These are phyloP conservation scores for Candida koratica DNA, from an alignment of 805 yeast species.

Conservation along the genomic window DNA sequence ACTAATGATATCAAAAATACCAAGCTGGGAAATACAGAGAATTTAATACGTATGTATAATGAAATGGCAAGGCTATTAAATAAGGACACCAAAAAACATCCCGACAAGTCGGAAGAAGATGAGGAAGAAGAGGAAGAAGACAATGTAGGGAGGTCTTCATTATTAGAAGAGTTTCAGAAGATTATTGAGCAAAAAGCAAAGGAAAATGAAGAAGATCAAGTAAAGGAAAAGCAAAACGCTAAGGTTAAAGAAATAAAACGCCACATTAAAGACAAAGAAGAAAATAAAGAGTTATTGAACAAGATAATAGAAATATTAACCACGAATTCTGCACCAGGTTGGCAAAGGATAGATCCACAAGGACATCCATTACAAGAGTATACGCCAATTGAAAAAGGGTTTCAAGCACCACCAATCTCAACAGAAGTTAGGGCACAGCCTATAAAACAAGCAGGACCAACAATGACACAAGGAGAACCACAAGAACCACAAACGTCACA, in stretches of 20 bases:
- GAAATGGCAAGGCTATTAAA: slow-evolving; percentile 16
- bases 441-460: background rate
- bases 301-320: slow-evolving; percentile 5
- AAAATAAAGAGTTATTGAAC: slow-evolving; percentile 1
- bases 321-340: slow-evolving; percentile 1
- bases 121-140: slow-evolving; percentile 2
- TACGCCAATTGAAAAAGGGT: background rate
- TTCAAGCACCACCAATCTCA: background rate
- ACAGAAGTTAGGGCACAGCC: background rate
- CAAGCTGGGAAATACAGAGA: slow-evolving; percentile 1
- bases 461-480: background rate
- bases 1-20: background rate
- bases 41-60: slow-evolving; percentile 12
- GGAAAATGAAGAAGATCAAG: slow-evolving; percentile 6
- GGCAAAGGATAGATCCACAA: background rate
- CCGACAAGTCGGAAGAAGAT: background rate
- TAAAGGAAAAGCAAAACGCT: background rate
- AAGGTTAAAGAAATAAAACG: slow-evolving; percentile 1
- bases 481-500: background rate
- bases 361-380: background rate
- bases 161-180: slow-evolving; percentile 11
- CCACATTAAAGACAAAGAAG: background rate
- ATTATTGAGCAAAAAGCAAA: slow-evolving; percentile 8
- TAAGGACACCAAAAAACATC: slow-evolving; percentile 8
- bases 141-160: background rate